Percentiles rank a stretch among this genome's conserved stretches.
phyloP scores from a whole-genome alignment of 208 protist species.

The Trypanosoma scelopori region DNA sequence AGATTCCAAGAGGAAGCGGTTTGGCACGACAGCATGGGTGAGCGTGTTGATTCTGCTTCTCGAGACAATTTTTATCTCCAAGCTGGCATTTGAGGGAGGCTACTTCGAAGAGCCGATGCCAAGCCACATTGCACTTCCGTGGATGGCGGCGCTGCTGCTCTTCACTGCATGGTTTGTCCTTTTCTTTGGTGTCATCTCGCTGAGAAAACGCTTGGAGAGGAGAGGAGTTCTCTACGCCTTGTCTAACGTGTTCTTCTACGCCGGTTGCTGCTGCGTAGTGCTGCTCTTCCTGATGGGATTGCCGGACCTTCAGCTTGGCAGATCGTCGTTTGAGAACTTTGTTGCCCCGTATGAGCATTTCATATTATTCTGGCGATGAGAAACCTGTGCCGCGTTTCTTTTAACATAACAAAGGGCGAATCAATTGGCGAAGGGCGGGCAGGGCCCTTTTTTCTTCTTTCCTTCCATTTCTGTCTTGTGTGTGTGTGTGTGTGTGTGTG shows the following conservation, averaged over 20 bases:
- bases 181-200: slow-evolving; percentile 70
- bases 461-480: too few species aligned
- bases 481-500: too few species aligned
- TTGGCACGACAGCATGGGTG: slow-evolving; percentile 92
- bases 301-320: slow-evolving; percentile 76
- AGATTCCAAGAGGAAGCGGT: slow-evolving; percentile 57
- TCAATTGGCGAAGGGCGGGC: too few species aligned
- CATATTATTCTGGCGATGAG: slow-evolving; percentile 60
- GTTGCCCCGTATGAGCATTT: slow-evolving; percentile 53
- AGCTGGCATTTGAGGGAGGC: slow-evolving; percentile 68
- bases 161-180: slow-evolving; percentile 66
- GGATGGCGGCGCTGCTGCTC: slow-evolving; percentile 49
- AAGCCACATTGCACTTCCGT: slow-evolving; percentile 66
- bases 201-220: slow-evolving; percentile 37
- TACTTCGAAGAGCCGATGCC: slow-evolving; percentile 82
- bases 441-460: too few species aligned
- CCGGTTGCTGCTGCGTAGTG: slow-evolving; percentile 41
- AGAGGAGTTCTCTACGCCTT: slow-evolving; percentile 21
- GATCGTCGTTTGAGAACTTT: slow-evolving; percentile 50
- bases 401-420: too few species aligned
- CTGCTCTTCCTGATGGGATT: slow-evolving; percentile 76
- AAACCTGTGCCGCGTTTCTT: neutral
- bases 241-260: slow-evolving; percentile 61
- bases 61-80: slow-evolving; percentile 74
- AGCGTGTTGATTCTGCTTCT: slow-evolving; percentile 63